Conservation (phyloP, 306 rosid genomes). For the Bauhinia variegata region DNA sequence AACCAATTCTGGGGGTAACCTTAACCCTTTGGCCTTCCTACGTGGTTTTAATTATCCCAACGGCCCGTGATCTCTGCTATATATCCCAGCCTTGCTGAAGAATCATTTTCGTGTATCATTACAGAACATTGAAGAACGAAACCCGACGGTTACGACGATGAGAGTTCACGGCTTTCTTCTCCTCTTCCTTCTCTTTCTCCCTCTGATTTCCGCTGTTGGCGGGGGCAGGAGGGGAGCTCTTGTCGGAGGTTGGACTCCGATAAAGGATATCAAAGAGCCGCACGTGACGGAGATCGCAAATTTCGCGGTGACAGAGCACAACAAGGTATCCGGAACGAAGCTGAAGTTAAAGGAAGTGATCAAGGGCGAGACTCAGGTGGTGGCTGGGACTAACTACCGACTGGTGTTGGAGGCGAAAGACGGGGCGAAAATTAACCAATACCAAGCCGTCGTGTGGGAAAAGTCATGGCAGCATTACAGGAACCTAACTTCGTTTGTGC, state of each 20-base stretch:
- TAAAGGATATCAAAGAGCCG: constrained; percentile 41
- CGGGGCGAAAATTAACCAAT: constrained; percentile 17
- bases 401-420: constrained; percentile 44
- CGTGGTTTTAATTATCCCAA: too few relatives aligned
- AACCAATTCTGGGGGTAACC: neutral
- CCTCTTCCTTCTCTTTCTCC: constrained; percentile 29
- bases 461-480: constrained; percentile 32
- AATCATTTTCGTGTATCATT: neutral
- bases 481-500: constrained; percentile 52
- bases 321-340: constrained; percentile 30
- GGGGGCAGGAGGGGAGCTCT: neutral
- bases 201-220: constrained; percentile 1
- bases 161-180: constrained; percentile 4
- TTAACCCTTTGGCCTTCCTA: neutral
- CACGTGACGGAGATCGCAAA: constrained; percentile 57
- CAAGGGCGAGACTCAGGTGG: constrained; percentile 56
- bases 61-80: neutral
- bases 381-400: constrained; percentile 50
- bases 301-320: constrained; percentile 55
- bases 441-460: constrained; percentile 48
- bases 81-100: neutral
- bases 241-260: constrained; percentile 47
- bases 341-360: constrained; percentile 38
- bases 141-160: constrained; percentile 44
- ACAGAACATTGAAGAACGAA: neutral